Percentiles rank a stretch among this genome's conserved stretches.
phyloP scores from a whole-genome alignment of 805 yeast genomes.

The Hanseniaspora vineae region DNA sequence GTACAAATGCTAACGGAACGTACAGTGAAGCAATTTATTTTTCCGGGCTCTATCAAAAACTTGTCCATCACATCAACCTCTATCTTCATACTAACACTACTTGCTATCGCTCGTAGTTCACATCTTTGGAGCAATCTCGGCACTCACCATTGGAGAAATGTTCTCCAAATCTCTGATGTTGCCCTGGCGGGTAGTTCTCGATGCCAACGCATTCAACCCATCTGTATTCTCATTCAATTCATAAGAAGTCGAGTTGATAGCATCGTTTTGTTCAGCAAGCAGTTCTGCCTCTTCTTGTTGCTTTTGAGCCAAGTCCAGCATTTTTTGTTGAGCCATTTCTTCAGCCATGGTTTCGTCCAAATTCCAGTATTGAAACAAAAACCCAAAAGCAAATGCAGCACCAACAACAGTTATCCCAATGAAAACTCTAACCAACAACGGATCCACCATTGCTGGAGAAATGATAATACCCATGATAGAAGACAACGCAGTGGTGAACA shows the following conservation, averaged over 20 bases:
- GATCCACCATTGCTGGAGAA: constrained; percentile 30
- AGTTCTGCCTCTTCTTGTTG: constrained; percentile 4
- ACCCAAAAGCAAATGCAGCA: constrained; percentile 20
- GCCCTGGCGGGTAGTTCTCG: background rate
- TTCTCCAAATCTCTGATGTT: background rate
- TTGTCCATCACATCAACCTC: too few species aligned
- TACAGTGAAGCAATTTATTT: too few species aligned
- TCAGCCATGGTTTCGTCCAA: constrained; percentile 30
- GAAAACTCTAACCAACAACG: constrained; percentile 30
- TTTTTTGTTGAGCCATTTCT: constrained; percentile 8
- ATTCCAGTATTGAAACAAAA: constrained; percentile 26
- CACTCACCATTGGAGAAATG: constrained; percentile 5
- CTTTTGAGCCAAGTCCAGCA: constrained; percentile 5
- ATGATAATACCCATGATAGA: constrained; percentile 37
- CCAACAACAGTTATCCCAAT: constrained; percentile 29
- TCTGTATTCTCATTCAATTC: constrained; percentile 3
- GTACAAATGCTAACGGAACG: too few species aligned
- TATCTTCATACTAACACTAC: too few species aligned
- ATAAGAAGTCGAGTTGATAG: background rate
- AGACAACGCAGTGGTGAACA: constrained; percentile 64
- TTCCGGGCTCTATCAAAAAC: too few species aligned
- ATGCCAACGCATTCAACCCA: too few species aligned
- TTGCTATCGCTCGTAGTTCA: too few species aligned
- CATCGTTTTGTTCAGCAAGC: background rate
- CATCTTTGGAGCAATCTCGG: constrained; percentile 2